A percentile compares a stretch with the other conserved stretches of the same genome.
Evolutionary conservation across 495 filamentous ascomycete species (phyloP).

Genomic region (Annulohypoxylon maeteangense): DNA sequence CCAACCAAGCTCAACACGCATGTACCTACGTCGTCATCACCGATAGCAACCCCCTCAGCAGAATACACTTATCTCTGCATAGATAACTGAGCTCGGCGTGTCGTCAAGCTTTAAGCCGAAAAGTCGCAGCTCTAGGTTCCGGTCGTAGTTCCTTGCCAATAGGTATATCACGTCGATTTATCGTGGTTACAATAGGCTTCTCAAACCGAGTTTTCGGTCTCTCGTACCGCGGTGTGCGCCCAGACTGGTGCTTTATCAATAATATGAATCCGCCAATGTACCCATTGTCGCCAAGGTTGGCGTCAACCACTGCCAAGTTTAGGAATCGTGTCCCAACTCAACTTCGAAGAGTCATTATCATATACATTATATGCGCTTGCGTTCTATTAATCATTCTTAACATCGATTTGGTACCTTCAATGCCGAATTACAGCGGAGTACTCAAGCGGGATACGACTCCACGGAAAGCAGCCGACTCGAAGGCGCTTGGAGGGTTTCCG

Average conservation of each 20-base stretch:
- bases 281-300: slow-evolving; percentile 52
- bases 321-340: slow-evolving; percentile 44
- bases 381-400: slow-evolving; percentile 57
- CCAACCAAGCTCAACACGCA: neutral
- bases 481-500: slow-evolving; percentile 48
- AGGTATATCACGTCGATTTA: neutral
- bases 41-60: neutral
- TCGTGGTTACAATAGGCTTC: neutral
- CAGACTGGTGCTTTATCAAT: slow-evolving; percentile 31
- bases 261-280: slow-evolving; percentile 47
- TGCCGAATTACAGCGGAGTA: slow-evolving; percentile 18
- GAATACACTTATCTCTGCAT: neutral
- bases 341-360: slow-evolving; percentile 48
- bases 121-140: neutral
- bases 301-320: slow-evolving; percentile 50
- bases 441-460: slow-evolving; percentile 15
- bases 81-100: neutral
- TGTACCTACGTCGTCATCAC: neutral
- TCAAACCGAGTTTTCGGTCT: neutral
- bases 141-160: neutral
- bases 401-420: slow-evolving; percentile 47
- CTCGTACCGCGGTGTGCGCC: neutral
- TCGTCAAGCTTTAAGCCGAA: slow-evolving; percentile 1
- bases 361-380: slow-evolving; percentile 50
- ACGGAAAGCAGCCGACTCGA: slow-evolving; percentile 38